Evolutionary conservation across 139 green algal species (phyloP).

Genomic region (Coccomyxa sp.): DNA sequence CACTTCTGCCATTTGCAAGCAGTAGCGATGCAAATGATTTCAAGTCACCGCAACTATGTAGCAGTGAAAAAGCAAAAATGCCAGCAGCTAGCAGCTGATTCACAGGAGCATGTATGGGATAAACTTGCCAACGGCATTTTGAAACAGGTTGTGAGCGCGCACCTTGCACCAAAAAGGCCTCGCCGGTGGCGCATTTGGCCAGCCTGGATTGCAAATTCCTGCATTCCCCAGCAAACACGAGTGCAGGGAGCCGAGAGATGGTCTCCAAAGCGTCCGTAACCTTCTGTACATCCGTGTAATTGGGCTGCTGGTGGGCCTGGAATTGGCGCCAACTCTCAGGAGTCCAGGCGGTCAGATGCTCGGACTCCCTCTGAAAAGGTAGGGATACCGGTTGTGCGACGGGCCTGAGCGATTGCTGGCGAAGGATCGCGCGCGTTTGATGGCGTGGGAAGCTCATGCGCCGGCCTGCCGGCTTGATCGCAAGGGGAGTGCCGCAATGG

Average conservation of each 20-base stretch:
- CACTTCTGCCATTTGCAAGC: too few species aligned
- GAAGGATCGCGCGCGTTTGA: not conserved
- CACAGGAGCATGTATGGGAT: too few species aligned
- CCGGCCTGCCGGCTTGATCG: too few species aligned
- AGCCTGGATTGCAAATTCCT: constrained; percentile 85
- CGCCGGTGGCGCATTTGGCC: constrained; percentile 73
- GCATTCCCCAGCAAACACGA: constrained; percentile 97
- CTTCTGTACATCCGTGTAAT: constrained; percentile 52
- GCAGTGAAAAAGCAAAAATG: too few species aligned
- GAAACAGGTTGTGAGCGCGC: not conserved
- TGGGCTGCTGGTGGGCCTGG: constrained; percentile 65
- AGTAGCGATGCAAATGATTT: too few species aligned
- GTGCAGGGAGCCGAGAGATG: constrained; percentile 76
- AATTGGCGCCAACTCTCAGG: constrained; percentile 48
- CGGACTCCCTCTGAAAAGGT: constrained; percentile 33
- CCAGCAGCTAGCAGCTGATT: too few species aligned
- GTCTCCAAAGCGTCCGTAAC: constrained; percentile 41
- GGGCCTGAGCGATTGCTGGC: not conserved
- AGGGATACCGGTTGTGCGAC: not conserved
- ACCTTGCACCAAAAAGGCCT: constrained; percentile 77
- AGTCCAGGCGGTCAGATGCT: constrained; percentile 44
- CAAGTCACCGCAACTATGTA: too few species aligned
- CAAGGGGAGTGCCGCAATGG: too few species aligned
- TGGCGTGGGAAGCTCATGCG: not conserved
- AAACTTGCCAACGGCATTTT: not conserved